phyloP scores from a whole-genome alignment of 441 rosid species.

The Brassica hybrid region DNA sequence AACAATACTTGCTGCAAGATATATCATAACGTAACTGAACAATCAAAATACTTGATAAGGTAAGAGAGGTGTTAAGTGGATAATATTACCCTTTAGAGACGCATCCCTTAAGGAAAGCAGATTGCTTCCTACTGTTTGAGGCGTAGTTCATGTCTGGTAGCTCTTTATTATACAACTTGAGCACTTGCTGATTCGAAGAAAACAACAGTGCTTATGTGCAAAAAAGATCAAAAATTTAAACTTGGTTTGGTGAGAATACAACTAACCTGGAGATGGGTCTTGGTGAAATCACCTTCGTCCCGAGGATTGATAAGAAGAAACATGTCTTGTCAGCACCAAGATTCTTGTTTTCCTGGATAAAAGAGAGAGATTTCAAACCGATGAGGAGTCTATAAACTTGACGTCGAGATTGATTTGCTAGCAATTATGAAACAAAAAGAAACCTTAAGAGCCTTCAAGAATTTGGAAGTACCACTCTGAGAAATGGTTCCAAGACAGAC shows the following conservation, averaged over 20 bases:
- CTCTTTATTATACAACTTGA: conserved; percentile 46
- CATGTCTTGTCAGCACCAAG: conserved; percentile 60
- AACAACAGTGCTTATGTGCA: conserved; percentile 4
- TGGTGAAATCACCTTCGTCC: conserved; percentile 49
- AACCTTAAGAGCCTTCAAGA: conserved; percentile 89
- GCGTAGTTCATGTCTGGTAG: conserved; percentile 58
- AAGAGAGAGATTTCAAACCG: neutral
- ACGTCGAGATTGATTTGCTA: neutral
- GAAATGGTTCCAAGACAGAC: too few species aligned
- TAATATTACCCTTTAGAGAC: conserved; percentile 60
- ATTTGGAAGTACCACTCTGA: conserved; percentile 39
- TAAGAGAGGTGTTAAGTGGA: conserved; percentile 1
- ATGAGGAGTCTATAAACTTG: neutral
- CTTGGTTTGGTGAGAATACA: neutral
- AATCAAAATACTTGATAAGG: neutral
- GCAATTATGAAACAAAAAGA: neutral
- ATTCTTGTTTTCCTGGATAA: conserved; percentile 79
- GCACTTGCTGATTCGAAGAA: conserved; percentile 52
- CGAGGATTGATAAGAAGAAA: conserved; percentile 63
- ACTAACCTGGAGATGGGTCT: conserved; percentile 60
- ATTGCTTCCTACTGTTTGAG: conserved; percentile 80
- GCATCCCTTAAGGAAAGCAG: conserved; percentile 68
- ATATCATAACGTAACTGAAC: conserved; percentile 8
- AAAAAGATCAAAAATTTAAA: neutral
- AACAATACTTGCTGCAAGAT: conserved; percentile 73